phyloP scores from a whole-genome alignment of 495 filamentous ascomycete species.

The Niebla homalea region DNA sequence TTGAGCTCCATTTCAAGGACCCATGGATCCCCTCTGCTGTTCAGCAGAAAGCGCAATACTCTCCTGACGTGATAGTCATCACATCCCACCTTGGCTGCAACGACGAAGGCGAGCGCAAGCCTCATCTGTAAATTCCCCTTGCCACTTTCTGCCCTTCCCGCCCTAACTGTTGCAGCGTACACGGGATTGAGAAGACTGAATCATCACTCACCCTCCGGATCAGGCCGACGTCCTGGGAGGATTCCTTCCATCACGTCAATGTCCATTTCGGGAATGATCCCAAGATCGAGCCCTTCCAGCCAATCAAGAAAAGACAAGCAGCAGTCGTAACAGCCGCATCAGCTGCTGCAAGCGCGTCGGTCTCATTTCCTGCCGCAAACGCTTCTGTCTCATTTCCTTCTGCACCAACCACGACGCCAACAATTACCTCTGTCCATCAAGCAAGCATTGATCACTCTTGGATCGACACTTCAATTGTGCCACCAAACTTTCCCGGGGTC shows the following conservation, averaged over 20 bases:
- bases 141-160: background rate
- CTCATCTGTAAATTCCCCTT: constrained; percentile 14
- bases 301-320: constrained; percentile 6
- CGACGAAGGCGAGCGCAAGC: constrained; percentile 17
- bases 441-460: constrained; percentile 4
- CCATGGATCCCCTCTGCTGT: background rate
- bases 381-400: background rate
- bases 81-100: constrained; percentile 23
- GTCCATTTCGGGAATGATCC: constrained; percentile 14
- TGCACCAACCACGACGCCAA: constrained; percentile 8
- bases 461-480: constrained; percentile 11
- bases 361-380: constrained; percentile 1
- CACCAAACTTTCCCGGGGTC: constrained; percentile 1
- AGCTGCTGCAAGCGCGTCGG: background rate
- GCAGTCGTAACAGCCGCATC: background rate
- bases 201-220: constrained; percentile 8
- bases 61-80: constrained; percentile 14
- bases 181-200: background rate
- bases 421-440: background rate
- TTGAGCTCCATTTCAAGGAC: constrained; percentile 14
- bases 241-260: constrained; percentile 10
- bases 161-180: background rate
- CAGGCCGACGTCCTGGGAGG: constrained; percentile 8
- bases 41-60: background rate
- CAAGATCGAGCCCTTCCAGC: constrained; percentile 1